phyloP scores from a whole-genome alignment of 2,329 filamentous ascomycete genomes.

The Rhinocladiella similis region DNA sequence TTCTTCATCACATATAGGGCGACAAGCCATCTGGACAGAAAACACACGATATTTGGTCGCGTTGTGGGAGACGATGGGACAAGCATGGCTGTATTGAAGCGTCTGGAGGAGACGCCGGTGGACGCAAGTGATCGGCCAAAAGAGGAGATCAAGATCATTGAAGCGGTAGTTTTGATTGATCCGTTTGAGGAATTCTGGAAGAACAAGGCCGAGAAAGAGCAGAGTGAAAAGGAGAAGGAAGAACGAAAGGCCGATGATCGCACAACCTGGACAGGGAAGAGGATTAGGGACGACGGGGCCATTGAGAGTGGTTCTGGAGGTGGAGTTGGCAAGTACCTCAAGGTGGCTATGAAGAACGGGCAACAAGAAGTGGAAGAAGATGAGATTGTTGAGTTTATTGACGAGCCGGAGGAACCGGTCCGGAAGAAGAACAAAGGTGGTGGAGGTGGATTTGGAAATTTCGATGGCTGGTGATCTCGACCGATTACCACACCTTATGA shows the following conservation, averaged over 20 bases:
- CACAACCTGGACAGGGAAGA: constrained; percentile 95
- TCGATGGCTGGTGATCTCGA: constrained; percentile 73
- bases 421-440: constrained; percentile 77
- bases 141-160: constrained; percentile 76
- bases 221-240: constrained; percentile 44
- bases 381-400: constrained; percentile 61
- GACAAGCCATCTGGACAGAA: constrained; percentile 82
- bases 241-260: constrained; percentile 54
- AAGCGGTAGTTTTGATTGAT: constrained; percentile 84
- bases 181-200: constrained; percentile 93
- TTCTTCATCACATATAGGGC: constrained; percentile 92
- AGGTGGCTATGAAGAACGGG: constrained; percentile 43
- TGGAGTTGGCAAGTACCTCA: constrained; percentile 81
- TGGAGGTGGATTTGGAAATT: constrained; percentile 85
- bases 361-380: constrained; percentile 45
- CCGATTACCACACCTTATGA: no score
- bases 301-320: constrained; percentile 49
- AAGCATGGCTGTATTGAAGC: constrained; percentile 62
- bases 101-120: constrained; percentile 74
- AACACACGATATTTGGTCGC: constrained; percentile 94
- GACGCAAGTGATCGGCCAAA: constrained; percentile 75
- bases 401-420: constrained; percentile 68
- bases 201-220: constrained; percentile 66
- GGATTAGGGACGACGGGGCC: constrained; percentile 69
- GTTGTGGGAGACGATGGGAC: constrained; percentile 66